Base-by-base conservation (phyloP, 2,329 filamentous ascomycete species). In the Alternaria rosae region DNA sequence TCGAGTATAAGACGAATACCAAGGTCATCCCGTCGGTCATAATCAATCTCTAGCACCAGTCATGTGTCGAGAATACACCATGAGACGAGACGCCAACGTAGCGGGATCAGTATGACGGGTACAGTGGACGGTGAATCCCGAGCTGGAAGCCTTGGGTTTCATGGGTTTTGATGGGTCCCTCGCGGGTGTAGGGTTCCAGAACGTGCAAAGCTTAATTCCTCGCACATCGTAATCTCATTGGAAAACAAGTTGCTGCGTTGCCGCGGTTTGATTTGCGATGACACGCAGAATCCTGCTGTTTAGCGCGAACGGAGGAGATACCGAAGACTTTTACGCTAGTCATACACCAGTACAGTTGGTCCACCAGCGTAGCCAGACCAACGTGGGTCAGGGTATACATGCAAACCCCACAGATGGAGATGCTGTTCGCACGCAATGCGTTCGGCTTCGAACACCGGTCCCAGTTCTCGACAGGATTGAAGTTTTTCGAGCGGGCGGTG, bases 361-460 rank as follows among this genome's bases (percentile, higher is more conserved):
- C 59, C 26, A 15, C 47, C 41, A 61, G 23, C 57, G 44, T 20
- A 20, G 26, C 52, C 25, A 56, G 57, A 60, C 44, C 38, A 38
- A 38, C 52, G 44, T 47, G 25, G 45, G 38, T 38, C 53, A 60
- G 58, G 58, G 44, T 51, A 44, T 28, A 43, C 42, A 23, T 50
- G 20, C 53, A 44, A 58, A 57, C 53, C 28, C 52, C 53, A 57
- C 32, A 57, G 47, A 35, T 13, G 53, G 38, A 57, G 53, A 45
- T 44, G 47, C 17, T 20, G 32, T 47, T 42, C 38, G 6, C 23
- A 47, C 57, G 48, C 57, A 35, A 42, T 25, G 38, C 45, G 23
- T 42, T 47, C 58, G 58, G 58, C 58, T 61, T n/a, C 35, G 17
- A 38, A 47, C 13, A 52, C 58, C 54, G 47, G 44, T 35, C 20